phyloP scores from a whole-genome alignment of 768 basidiomycete species.

The Pisolithus microcarpus region DNA sequence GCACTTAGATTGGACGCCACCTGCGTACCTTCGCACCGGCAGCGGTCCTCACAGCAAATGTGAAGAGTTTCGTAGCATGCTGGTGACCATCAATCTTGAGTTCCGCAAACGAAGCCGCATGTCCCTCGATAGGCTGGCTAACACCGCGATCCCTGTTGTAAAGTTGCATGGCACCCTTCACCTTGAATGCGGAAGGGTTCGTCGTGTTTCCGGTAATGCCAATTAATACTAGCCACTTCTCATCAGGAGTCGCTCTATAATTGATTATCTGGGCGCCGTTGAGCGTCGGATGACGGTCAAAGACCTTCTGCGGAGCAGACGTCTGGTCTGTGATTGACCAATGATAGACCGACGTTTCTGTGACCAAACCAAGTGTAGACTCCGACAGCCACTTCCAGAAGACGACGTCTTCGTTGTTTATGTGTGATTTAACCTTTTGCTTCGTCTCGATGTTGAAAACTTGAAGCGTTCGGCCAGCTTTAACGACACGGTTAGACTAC shows the following conservation, averaged over 20 bases:
- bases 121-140: slow-evolving; percentile 97
- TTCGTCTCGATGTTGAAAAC: slow-evolving; percentile 98
- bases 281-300: slow-evolving; percentile 94
- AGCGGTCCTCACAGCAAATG: slow-evolving; percentile 94
- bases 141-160: slow-evolving; percentile 91
- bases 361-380: slow-evolving; percentile 89
- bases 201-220: slow-evolving; percentile 90
- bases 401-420: slow-evolving; percentile 87
- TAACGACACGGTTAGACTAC: slow-evolving; percentile 8
- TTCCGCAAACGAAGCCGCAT: slow-evolving; percentile 94
- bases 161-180: slow-evolving; percentile 97
- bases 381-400: slow-evolving; percentile 99
- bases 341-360: slow-evolving; percentile 87
- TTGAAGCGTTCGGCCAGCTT: slow-evolving; percentile 91
- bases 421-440: slow-evolving; percentile 94
- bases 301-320: slow-evolving; percentile 83
- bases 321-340: slow-evolving; percentile 76
- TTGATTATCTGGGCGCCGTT: slow-evolving; percentile 97
- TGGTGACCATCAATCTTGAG: slow-evolving; percentile 86
- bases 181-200: slow-evolving; percentile 95
- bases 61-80: slow-evolving; percentile 82
- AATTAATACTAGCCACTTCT: slow-evolving; percentile 95
- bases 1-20: not conserved
- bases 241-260: slow-evolving; percentile 87
- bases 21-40: slow-evolving; percentile 86